Percentiles rank a stretch among this genome's conserved stretches.
These are phyloP conservation scores for Monilinia fructigena DNA, from an alignment of 2,329 filamentous ascomycete species.

Conservation along the genomic window DNA sequence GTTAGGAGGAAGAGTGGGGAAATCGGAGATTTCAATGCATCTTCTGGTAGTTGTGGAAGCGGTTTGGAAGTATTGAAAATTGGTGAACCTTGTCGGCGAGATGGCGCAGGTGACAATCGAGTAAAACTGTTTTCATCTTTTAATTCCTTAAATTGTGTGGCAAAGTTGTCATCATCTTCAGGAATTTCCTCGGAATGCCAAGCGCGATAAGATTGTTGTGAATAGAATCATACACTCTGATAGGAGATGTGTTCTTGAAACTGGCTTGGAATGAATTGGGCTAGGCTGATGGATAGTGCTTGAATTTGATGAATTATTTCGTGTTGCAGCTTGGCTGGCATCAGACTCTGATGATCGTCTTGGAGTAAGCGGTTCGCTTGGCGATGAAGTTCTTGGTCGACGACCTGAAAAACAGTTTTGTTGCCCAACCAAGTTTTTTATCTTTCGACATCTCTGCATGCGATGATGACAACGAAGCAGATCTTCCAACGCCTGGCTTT, in stretches of 20 bases:
- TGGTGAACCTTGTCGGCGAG: slow-evolving; percentile 24
- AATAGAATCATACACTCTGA: not conserved
- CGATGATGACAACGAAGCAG: slow-evolving; percentile 1
- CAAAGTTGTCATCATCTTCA: slow-evolving; percentile 63
- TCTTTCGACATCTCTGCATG: slow-evolving; percentile 14
- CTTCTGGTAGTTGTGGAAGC: slow-evolving; percentile 35
- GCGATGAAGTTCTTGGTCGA: slow-evolving; percentile 40
- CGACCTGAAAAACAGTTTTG: slow-evolving; percentile 16
- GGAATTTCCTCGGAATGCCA: slow-evolving; percentile 49
- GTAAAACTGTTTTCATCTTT: slow-evolving; percentile 33
- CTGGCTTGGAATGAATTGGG: not conserved
- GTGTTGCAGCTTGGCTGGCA: slow-evolving; percentile 23
- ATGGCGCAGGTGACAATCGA: slow-evolving; percentile 35
- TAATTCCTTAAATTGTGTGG: slow-evolving; percentile 41
- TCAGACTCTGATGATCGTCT: slow-evolving; percentile 16
- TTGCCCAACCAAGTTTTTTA: slow-evolving; percentile 25
- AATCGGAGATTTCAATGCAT: slow-evolving; percentile 23
- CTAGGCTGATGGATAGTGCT: slow-evolving; percentile 10
- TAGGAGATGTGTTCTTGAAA: slow-evolving; percentile 31
- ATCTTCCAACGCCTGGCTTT: slow-evolving; percentile 46
- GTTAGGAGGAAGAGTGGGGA: slow-evolving; percentile 29
- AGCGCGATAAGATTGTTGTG: slow-evolving; percentile 28
- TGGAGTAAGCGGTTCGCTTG: slow-evolving; percentile 24
- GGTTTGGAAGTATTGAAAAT: slow-evolving; percentile 32
- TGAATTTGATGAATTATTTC: slow-evolving; percentile 5